Evolutionary conservation across 2,329 filamentous ascomycete species (phyloP).

Genomic region (Ophiostoma himal-ulmi): DNA sequence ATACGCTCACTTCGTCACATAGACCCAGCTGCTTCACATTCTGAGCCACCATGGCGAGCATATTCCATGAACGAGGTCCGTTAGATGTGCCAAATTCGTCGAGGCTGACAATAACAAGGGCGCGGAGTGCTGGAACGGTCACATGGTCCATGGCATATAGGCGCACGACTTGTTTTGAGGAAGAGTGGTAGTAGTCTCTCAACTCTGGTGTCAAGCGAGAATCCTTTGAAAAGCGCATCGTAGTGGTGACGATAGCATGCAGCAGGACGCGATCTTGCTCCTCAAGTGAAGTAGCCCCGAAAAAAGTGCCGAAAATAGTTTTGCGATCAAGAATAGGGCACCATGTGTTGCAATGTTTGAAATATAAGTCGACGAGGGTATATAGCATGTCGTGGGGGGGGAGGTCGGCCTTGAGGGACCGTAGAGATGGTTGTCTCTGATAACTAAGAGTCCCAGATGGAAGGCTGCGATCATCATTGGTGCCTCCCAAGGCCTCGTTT

Average conservation of each 20-base stretch:
- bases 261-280: conserved; percentile 77
- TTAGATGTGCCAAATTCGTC: conserved; percentile 83
- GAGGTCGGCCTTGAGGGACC: conserved; percentile 56
- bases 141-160: conserved; percentile 85
- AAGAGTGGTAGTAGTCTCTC: conserved; percentile 67
- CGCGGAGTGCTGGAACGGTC: conserved; percentile 79
- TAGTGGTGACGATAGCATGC: conserved; percentile 83
- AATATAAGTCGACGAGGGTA: conserved; percentile 67
- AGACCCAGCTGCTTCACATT: conserved; percentile 82
- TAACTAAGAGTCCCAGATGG: conserved; percentile 50
- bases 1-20: conserved; percentile 73
- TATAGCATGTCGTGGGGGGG: conserved; percentile 71
- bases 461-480: conserved; percentile 42
- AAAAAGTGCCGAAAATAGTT: conserved; percentile 73
- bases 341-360: conserved; percentile 75
- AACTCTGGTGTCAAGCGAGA: conserved; percentile 64
- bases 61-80: conserved; percentile 84
- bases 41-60: conserved; percentile 79
- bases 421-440: conserved; percentile 36
- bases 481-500: conserved; percentile 37
- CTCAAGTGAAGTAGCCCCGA: conserved; percentile 68
- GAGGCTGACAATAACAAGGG: conserved; percentile 76
- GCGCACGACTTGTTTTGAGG: conserved; percentile 78
- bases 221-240: conserved; percentile 76
- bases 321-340: conserved; percentile 83